Percentiles rank a stretch among this genome's conserved stretches.
phyloP scores from a whole-genome alignment of 2,329 filamentous ascomycete genomes.

The Rutstroemia sydowiana region DNA sequence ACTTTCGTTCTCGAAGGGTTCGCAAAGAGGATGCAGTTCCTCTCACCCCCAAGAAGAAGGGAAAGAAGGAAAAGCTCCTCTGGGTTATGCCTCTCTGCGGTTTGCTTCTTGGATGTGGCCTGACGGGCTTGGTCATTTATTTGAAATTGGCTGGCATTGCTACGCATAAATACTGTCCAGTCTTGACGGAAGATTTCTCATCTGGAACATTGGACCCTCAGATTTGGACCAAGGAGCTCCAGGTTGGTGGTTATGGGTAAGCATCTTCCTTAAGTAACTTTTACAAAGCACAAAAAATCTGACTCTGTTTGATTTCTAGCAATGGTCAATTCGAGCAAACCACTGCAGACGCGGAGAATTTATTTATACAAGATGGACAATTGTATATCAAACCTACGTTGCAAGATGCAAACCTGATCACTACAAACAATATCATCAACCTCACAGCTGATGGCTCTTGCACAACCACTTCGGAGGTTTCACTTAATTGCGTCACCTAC shows the following conservation, averaged over 20 bases:
- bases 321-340: slow-evolving; percentile 79
- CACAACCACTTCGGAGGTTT: slow-evolving; percentile 46
- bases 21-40: slow-evolving; percentile 64
- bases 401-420: slow-evolving; percentile 59
- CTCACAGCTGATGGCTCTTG: slow-evolving; percentile 60
- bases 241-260: slow-evolving; percentile 33
- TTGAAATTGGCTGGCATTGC: slow-evolving; percentile 63
- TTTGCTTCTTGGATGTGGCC: slow-evolving; percentile 57
- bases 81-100: slow-evolving; percentile 68
- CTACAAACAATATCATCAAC: slow-evolving; percentile 60
- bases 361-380: slow-evolving; percentile 60
- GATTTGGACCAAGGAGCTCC: slow-evolving; percentile 43
- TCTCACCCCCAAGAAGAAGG: slow-evolving; percentile 62
- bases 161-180: slow-evolving; percentile 65
- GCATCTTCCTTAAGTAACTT: slow-evolving; percentile 44
- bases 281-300: background rate
- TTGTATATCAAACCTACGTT: slow-evolving; percentile 73
- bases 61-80: slow-evolving; percentile 74
- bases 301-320: slow-evolving; percentile 33
- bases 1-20: slow-evolving; percentile 68
- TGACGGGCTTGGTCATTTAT: slow-evolving; percentile 65
- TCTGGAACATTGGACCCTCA: slow-evolving; percentile 26
- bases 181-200: slow-evolving; percentile 43
- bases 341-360: slow-evolving; percentile 64
- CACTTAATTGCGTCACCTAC: slow-evolving; percentile 55